Percentiles rank a stretch among this genome's conserved stretches.
Evolutionary conservation across 441 rosid species (phyloP).

Genomic region (Mallotus repandus): DNA sequence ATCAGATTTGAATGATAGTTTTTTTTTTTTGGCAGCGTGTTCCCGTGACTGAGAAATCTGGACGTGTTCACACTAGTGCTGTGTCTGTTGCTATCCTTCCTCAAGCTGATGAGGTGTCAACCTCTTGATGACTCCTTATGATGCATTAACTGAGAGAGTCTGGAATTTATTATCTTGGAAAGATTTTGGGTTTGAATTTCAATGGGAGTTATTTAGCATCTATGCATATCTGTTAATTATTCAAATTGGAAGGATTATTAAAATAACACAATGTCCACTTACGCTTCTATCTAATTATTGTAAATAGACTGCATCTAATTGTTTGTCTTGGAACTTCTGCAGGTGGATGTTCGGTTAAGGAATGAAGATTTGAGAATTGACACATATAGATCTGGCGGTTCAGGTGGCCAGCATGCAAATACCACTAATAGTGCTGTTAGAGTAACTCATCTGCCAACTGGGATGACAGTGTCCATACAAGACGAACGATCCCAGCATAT

Average conservation of each 20-base stretch:
- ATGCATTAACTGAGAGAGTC: not conserved
- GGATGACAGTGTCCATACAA: constrained; percentile 81
- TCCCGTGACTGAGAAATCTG: constrained; percentile 92
- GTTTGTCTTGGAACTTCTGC: constrained; percentile 28
- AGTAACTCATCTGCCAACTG: constrained; percentile 73
- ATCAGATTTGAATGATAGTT: constrained; percentile 23
- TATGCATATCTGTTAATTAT: constrained; percentile 6
- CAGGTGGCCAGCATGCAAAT: constrained; percentile 96
- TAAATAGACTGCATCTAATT: constrained; percentile 2
- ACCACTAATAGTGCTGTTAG: constrained; percentile 97
- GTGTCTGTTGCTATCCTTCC: constrained; percentile 97
- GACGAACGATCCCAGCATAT: constrained; percentile 97
- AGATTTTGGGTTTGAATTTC: not conserved
- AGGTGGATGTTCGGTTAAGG: constrained; percentile 89
- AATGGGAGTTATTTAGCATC: not conserved
- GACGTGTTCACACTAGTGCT: constrained; percentile 90
- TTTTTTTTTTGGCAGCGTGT: constrained; percentile 63
- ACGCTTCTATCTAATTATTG: not conserved
- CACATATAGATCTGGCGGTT: constrained; percentile 90
- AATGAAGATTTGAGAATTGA: constrained; percentile 92
- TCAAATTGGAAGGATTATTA: not conserved
- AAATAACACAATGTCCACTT: not conserved
- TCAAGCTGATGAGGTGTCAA: constrained; percentile 89
- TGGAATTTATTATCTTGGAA: not conserved
- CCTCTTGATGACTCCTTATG: not conserved